Conservation (phyloP, 2,329 filamentous ascomycete species). For the Coleophoma crateriformis region DNA sequence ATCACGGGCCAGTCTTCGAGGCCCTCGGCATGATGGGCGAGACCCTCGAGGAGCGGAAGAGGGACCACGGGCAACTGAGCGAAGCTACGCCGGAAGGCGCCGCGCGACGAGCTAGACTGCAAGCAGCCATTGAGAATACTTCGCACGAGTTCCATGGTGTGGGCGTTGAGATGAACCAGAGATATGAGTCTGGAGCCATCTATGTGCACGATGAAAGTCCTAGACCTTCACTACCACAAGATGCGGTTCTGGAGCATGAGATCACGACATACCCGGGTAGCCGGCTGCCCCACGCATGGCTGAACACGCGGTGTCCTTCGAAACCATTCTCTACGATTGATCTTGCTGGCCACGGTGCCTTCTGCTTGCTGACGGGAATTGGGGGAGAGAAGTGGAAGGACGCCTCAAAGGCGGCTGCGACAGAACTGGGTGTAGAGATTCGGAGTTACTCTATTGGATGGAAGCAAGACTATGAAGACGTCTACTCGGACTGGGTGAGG, state of each 20-base stretch:
- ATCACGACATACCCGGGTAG: conserved; percentile 52
- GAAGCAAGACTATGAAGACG: conserved; percentile 54
- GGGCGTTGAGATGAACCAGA: conserved; percentile 55
- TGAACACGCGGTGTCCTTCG: conserved; percentile 42
- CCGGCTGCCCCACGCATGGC: conserved; percentile 58
- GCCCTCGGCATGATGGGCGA: conserved; percentile 37
- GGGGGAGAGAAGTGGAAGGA: conserved; percentile 48
- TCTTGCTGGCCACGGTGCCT: conserved; percentile 49
- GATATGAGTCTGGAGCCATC: conserved; percentile 40
- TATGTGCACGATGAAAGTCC: conserved; percentile 36
- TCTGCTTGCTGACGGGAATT: conserved; percentile 46
- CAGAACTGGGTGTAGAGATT: conserved; percentile 38
- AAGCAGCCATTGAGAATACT: conserved; percentile 35
- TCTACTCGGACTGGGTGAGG: conserved; percentile 54
- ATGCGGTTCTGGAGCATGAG: conserved; percentile 36
- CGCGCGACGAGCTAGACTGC: conserved; percentile 32
- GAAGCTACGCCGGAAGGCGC: conserved; percentile 31
- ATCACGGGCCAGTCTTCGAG: conserved; percentile 41
- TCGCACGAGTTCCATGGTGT: conserved; percentile 47
- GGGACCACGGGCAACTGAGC: conserved; percentile 35
- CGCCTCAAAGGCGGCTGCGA: conserved; percentile 36
- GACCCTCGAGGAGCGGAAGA: conserved; percentile 31
- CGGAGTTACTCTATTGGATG: conserved; percentile 48
- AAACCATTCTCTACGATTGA: conserved; percentile 51
- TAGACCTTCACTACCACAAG: conserved; percentile 23